Evolutionary conservation across 2,329 filamentous ascomycete species (phyloP).

Genomic region (Neonectria magnoliae): DNA sequence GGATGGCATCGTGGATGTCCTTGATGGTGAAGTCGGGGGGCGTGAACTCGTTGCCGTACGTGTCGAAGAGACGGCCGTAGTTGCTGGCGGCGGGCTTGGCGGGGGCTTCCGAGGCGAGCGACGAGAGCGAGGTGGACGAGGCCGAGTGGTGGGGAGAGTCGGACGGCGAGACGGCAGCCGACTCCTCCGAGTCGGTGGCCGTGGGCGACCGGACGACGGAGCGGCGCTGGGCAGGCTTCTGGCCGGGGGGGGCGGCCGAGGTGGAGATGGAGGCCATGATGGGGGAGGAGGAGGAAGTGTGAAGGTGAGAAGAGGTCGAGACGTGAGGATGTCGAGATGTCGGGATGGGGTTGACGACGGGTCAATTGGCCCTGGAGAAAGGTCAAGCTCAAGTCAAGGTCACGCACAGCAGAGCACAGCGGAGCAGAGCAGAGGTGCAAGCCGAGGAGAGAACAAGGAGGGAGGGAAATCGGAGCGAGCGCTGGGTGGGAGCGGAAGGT

Average conservation of each 20-base stretch:
- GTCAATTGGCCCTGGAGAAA: slow-evolving; percentile 34
- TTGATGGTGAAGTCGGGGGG: slow-evolving; percentile 97
- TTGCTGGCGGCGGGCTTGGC: slow-evolving; percentile 42
- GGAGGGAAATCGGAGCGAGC: slow-evolving; percentile 10
- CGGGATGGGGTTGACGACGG: slow-evolving; percentile 9
- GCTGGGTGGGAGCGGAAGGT: slow-evolving; percentile 4
- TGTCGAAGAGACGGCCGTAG: slow-evolving; percentile 81
- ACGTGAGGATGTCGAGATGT: slow-evolving; percentile 10
- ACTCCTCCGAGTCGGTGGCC: slow-evolving; percentile 63
- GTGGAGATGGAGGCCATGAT: slow-evolving; percentile 60
- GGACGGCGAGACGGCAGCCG: slow-evolving; percentile 65
- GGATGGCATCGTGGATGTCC: slow-evolving; percentile 95
- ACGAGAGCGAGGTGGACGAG: slow-evolving; percentile 93
- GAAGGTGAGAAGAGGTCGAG: slow-evolving; percentile 16
- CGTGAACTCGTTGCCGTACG: slow-evolving; percentile 93
- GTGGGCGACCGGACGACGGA: slow-evolving; percentile 58
- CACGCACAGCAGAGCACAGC: too few species aligned
- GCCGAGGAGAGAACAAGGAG: slow-evolving; percentile 20
- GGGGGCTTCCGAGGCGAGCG: slow-evolving; percentile 74
- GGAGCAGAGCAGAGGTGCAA: slow-evolving; percentile 14
- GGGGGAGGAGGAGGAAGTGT: slow-evolving; percentile 5
- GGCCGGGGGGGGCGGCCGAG: slow-evolving; percentile 50
- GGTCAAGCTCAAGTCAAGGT: not conserved
- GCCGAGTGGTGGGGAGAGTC: slow-evolving; percentile 71
- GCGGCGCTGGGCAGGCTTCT: slow-evolving; percentile 59